phyloP scores from a whole-genome alignment of 176 grass and related monocot species.

The Pharus latifolius region DNA sequence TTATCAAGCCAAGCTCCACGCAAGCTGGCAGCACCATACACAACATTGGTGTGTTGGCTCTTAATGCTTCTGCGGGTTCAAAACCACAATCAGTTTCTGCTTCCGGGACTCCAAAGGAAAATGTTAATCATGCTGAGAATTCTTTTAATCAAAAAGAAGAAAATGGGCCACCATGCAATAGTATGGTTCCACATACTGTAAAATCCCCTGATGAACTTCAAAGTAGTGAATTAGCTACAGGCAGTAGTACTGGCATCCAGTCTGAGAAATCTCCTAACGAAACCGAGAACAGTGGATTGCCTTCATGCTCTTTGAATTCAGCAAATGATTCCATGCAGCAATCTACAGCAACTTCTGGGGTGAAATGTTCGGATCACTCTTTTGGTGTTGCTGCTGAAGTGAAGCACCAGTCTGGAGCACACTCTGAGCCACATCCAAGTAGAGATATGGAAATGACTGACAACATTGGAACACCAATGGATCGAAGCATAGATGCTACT shows the following conservation, averaged over 20 bases:
- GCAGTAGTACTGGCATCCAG: background rate
- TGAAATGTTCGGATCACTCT: background rate
- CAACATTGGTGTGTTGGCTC: constrained; percentile 24
- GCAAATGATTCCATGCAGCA: constrained; percentile 11
- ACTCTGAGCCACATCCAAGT: background rate
- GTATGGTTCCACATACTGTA: background rate
- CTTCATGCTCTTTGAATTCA: constrained; percentile 8
- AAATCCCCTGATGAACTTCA: background rate
- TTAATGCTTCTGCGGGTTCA: constrained; percentile 15
- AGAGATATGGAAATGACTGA: constrained; percentile 20
- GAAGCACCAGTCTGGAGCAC: constrained; percentile 17
- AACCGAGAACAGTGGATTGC: constrained; percentile 9
- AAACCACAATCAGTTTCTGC: constrained; percentile 21
- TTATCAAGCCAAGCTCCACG: constrained; percentile 19
- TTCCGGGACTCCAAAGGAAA: constrained; percentile 11
- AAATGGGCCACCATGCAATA: constrained; percentile 15
- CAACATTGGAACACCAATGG: background rate
- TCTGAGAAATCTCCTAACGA: constrained; percentile 12
- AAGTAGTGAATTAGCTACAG: background rate
- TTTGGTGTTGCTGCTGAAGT: constrained; percentile 6
- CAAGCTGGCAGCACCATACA: constrained; percentile 10
- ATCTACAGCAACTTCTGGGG: constrained; percentile 8
- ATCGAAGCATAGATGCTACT: background rate
- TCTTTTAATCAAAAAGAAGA: constrained; percentile 20
- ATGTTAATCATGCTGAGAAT: background rate